Evolutionary conservation across 164 flowering plant genomes (phyloP).

Genomic region (Magnolia kwangsiensis): DNA sequence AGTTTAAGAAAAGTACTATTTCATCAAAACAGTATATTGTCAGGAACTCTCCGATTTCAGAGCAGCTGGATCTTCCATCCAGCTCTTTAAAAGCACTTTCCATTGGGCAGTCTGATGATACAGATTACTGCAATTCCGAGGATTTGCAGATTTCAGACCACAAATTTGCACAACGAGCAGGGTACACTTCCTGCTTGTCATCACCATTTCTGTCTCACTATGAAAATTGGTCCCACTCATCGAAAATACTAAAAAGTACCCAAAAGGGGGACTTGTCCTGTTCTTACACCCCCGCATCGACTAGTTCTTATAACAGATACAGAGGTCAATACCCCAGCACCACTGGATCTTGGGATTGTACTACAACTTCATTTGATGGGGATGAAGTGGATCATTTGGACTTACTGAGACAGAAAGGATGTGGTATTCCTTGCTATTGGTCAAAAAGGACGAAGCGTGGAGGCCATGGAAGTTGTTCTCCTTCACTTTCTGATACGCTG

Average conservation of each 20-base stretch:
- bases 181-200: constrained; percentile 19
- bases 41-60: constrained; percentile 21
- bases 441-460: constrained; percentile 64
- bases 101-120: constrained; percentile 65
- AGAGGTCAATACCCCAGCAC: constrained; percentile 50
- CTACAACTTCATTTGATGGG: constrained; percentile 61
- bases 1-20: constrained; percentile 14
- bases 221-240: constrained; percentile 40
- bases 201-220: constrained; percentile 53
- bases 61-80: constrained; percentile 27
- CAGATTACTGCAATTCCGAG: constrained; percentile 63
- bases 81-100: constrained; percentile 24
- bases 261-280: constrained; percentile 58
- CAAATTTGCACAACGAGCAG: constrained; percentile 10
- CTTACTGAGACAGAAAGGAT: constrained; percentile 64
- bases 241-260: constrained; percentile 40
- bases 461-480: constrained; percentile 64
- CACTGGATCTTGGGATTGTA: constrained; percentile 73
- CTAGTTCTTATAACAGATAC: constrained; percentile 56
- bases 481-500: constrained; percentile 81
- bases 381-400: constrained; percentile 73
- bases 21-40: constrained; percentile 14
- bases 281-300: constrained; percentile 77
- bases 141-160: constrained; percentile 27
- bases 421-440: constrained; percentile 94